Conservation (phyloP, 148 eudicot genomes). For the Limonium bicolor region DNA sequence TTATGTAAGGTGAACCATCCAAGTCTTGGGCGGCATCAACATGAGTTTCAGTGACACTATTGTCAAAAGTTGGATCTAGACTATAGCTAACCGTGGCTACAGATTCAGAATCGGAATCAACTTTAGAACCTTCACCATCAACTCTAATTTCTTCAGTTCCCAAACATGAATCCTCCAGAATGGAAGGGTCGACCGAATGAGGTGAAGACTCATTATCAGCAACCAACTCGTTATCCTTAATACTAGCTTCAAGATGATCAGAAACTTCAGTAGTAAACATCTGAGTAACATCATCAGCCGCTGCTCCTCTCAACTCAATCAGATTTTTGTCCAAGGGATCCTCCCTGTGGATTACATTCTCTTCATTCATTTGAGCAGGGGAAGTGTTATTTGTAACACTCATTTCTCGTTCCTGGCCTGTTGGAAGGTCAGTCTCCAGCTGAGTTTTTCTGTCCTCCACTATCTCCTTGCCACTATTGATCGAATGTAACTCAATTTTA, state of each 20-base stretch:
- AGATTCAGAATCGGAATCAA: too few species aligned
- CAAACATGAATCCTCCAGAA: too few species aligned
- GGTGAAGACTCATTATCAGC: too few species aligned
- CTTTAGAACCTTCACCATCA: too few species aligned
- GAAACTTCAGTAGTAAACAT: constrained; percentile 2
- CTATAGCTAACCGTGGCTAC: too few species aligned
- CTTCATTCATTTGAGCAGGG: constrained; percentile 9
- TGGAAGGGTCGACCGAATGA: too few species aligned
- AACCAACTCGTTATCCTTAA: too few species aligned
- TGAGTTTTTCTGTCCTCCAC: constrained; percentile 13
- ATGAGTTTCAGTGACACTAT: too few species aligned
- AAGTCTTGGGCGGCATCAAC: too few species aligned
- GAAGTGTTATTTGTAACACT: constrained; percentile 1
- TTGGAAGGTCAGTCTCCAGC: constrained; percentile 4
- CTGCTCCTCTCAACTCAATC: constrained; percentile 4
- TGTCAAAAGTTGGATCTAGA: too few species aligned
- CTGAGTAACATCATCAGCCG: constrained; percentile 4
- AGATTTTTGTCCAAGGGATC: constrained; percentile 5
- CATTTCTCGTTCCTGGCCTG: constrained; percentile 6
- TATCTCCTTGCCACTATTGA: constrained; percentile 12
- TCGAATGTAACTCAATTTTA: constrained; percentile 2
- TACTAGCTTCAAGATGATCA: background rate
- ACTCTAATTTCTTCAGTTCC: too few species aligned
- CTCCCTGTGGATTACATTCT: constrained; percentile 11
- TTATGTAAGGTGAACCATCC: too few species aligned